phyloP scores from a whole-genome alignment of 2,329 filamentous ascomycete genomes.

The Thelonectria discophora region DNA sequence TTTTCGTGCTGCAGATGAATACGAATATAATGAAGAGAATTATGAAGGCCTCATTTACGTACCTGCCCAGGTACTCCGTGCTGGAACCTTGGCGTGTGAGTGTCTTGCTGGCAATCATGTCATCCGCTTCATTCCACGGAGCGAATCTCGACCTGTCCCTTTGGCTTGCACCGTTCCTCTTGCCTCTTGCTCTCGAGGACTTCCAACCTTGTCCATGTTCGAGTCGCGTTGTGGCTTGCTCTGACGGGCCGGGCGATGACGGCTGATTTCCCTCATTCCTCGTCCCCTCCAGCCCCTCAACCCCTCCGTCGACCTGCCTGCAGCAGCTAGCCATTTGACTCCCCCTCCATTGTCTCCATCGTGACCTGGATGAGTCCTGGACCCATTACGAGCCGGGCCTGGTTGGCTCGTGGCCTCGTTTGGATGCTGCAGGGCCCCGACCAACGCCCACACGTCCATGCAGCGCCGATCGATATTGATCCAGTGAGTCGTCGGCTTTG shows the following conservation, averaged over 20 bases:
- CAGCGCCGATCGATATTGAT: slow-evolving; percentile 23
- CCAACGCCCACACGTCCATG: slow-evolving; percentile 6
- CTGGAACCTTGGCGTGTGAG: neutral
- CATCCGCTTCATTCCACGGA: neutral
- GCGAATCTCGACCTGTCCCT: neutral
- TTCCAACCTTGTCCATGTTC: neutral
- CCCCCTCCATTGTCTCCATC: neutral
- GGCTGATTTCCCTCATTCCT: no score
- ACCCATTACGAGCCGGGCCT: slow-evolving; percentile 1
- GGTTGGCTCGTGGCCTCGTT: neutral
- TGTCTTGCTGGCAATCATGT: slow-evolving; percentile 6
- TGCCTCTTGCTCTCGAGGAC: no score
- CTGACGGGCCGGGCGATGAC: no score
- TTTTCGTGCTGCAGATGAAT: slow-evolving; percentile 1
- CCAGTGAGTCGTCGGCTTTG: slow-evolving; percentile 5
- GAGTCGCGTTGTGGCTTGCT: neutral
- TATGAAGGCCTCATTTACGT: no score
- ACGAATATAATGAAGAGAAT: neutral
- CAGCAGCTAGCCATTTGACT: neutral
- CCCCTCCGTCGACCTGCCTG: no score
- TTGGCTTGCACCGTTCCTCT: neutral
- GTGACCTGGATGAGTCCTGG: slow-evolving; percentile 24
- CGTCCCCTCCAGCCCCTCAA: no score
- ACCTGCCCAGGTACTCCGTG: no score
- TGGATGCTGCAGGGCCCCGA: slow-evolving; percentile 9